A percentile compares a stretch with the other conserved stretches of the same genome.
Conservation (phyloP, 2,329 filamentous ascomycete species). For the Penicillium sp. region DNA sequence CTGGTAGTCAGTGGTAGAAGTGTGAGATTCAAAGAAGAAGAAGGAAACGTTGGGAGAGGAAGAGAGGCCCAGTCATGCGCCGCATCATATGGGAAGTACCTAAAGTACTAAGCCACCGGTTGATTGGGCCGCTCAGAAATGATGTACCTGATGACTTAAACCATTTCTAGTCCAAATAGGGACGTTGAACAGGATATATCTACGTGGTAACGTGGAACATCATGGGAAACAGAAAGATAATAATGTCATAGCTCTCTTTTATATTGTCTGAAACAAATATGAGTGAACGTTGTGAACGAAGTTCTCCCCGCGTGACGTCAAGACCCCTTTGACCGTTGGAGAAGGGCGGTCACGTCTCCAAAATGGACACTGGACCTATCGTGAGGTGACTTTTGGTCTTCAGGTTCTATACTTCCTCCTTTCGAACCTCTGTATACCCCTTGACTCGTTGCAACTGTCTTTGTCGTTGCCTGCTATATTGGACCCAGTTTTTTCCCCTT, state of each 20-base stretch:
- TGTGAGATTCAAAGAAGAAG: neutral
- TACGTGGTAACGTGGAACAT: neutral
- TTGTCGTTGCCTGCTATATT: constrained; percentile 1
- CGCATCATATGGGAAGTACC: neutral
- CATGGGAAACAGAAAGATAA: no score
- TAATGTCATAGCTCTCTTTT: no score
- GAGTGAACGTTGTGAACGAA: neutral
- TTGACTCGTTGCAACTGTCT: neutral
- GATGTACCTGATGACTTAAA: neutral
- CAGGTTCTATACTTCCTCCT: neutral
- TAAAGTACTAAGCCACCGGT: neutral
- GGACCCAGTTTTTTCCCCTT: neutral
- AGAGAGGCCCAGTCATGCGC: neutral
- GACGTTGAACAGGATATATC: neutral
- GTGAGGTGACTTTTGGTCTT: neutral
- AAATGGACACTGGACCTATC: neutral
- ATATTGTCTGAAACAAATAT: neutral
- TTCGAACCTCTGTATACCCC: neutral
- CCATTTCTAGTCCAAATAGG: neutral
- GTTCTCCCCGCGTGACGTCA: constrained; percentile 2
- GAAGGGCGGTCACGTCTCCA: neutral
- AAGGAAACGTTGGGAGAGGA: neutral
- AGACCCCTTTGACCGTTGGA: neutral
- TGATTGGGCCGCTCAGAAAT: neutral
- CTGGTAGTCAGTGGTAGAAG: no score